Percentiles rank a stretch among this genome's conserved stretches.
phyloP scores from a whole-genome alignment of 495 filamentous ascomycete genomes.

The Copromyces sp. region DNA sequence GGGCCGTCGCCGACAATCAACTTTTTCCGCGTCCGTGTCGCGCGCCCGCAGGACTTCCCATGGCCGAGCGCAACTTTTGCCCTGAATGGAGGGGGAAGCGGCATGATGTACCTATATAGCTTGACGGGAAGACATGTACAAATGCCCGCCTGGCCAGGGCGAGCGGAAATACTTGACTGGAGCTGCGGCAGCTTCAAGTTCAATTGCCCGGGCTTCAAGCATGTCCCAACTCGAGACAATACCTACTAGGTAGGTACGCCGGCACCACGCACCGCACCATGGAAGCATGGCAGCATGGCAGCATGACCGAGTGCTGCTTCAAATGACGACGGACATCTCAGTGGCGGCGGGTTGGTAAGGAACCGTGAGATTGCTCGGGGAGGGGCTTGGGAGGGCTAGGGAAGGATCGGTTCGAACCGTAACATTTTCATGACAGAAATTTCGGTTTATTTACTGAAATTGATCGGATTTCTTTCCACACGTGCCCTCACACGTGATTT shows the following conservation, averaged over 20 bases:
- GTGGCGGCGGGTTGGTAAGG: background rate
- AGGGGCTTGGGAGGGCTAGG: background rate
- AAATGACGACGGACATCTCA: background rate
- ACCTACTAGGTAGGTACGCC: no score
- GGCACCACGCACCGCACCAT: background rate
- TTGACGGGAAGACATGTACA: background rate
- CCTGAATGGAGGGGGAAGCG: background rate
- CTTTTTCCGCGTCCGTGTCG: background rate
- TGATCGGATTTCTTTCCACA: no score
- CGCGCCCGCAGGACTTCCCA: background rate
- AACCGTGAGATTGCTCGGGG: background rate
- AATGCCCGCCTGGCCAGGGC: background rate
- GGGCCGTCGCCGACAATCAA: background rate
- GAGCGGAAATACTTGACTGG: background rate
- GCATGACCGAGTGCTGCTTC: background rate
- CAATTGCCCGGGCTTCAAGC: background rate
- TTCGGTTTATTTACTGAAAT: no score
- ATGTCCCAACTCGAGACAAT: background rate
- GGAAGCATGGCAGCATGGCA: background rate
- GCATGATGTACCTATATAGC: background rate
- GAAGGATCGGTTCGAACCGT: no score
- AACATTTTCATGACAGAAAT: no score
- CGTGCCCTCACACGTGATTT: no score
- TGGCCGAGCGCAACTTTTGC: background rate
- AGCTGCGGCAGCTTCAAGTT: background rate